Evolutionary conservation across 176 grass and related monocot genomes (phyloP).

Genomic region (Phragmites australis): DNA sequence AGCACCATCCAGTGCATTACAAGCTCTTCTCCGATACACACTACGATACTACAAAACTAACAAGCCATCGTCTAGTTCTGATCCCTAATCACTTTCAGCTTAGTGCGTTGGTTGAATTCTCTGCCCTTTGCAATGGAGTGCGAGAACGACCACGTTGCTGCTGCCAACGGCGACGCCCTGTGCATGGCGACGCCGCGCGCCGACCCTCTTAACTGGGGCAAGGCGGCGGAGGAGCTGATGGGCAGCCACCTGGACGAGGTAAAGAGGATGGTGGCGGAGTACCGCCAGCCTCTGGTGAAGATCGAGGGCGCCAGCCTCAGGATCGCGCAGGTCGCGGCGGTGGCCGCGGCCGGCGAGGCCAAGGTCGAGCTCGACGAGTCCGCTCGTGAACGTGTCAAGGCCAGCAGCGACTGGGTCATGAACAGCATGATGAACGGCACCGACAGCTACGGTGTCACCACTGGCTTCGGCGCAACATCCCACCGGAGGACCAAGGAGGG

Average conservation of each 20-base stretch:
- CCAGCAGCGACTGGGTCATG: conserved; percentile 72
- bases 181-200: conserved; percentile 39
- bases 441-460: conserved; percentile 68
- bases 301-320: conserved; percentile 54
- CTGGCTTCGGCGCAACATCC: conserved; percentile 56
- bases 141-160: conserved; percentile 27
- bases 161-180: conserved; percentile 7
- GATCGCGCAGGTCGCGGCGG: conserved; percentile 52
- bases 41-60: neutral
- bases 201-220: conserved; percentile 58
- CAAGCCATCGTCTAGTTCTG: neutral
- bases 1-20: conserved; percentile 27
- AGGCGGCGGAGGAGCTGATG: conserved; percentile 47
- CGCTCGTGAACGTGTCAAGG: conserved; percentile 44
- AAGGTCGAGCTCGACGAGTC: conserved; percentile 53
- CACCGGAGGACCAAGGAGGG: conserved; percentile 64
- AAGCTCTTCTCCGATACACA: conserved; percentile 38
- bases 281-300: conserved; percentile 42
- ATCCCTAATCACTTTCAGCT: neutral
- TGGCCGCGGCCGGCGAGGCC: conserved; percentile 23
- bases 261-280: conserved; percentile 59
- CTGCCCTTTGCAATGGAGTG: conserved; percentile 23
- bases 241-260: conserved; percentile 63
- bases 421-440: conserved; percentile 54
- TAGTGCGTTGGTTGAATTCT: neutral